Evolutionary conservation across 495 filamentous ascomycete species (phyloP), one percentile per base, ranked within the genome.

Genomic region (Penicillium diatomitis): DNA sequence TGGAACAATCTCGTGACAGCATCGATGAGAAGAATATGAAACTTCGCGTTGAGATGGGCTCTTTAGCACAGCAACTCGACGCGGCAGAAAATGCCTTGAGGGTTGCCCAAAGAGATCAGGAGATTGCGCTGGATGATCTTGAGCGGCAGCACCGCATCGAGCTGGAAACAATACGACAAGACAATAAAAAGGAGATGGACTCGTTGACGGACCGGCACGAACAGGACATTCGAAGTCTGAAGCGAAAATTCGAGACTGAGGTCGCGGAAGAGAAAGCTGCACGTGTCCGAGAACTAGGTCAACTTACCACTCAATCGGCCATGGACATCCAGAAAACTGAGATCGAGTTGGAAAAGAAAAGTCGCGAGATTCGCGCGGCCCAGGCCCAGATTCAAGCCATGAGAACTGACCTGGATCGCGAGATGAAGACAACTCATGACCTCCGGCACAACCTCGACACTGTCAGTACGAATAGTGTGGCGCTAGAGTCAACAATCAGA

Each of bases 401-500:
- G n/a, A 73, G 71, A 48, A 69, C 64, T 2, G 80, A 88, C 8
- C 50, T 92, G 5, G 78, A 82, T 27, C 76, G 78, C 8, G 87
- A 88, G 62, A 72, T 74, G 46, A 69, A 65, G 12, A 60, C 74
- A 12, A 82, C 77, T 46, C 61, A 67, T 20, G 72, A 70, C 27
- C 65, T 88, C 6, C 72, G 79, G 48, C 71, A 76, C 8, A 82
- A 84, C 42, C 62, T 90, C n/a, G 70, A 79, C 28, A 82, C 86
- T 20, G 72, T 76, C 36, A 76, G 79, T 33, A 74, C 74, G 31
- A 81, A 80, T n/a, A 76, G 76, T 44, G 66, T 83, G 33, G 77
- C 76, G 0, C 64, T 96, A 12, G 89, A 96, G 50, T 82, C 81
- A 2, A 80, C 84, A 4, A 82, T 84, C 35, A 80, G 82, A 41